These are phyloP conservation scores for Sphaerobolus stellatus DNA, from an alignment of 1,284 basidiomycete species.

Conservation along the genomic window DNA sequence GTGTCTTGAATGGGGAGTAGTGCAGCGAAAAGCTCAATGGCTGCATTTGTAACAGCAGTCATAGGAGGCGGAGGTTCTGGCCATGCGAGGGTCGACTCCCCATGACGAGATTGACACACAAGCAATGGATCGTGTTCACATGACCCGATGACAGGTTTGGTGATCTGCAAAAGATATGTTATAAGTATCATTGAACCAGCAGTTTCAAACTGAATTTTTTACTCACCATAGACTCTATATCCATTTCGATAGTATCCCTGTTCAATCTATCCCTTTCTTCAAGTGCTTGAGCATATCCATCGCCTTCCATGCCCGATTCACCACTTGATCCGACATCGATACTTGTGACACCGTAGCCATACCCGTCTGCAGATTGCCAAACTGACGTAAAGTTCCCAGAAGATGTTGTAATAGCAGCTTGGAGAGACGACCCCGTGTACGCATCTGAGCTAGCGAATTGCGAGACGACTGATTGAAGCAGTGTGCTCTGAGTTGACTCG, in stretches of 20 bases:
- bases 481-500: constrained; percentile 74
- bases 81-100: constrained; percentile 43
- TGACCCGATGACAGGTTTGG: constrained; percentile 79
- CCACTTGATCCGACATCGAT: constrained; percentile 50
- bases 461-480: constrained; percentile 84
- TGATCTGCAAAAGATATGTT: no score
- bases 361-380: constrained; percentile 88
- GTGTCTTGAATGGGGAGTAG: constrained; percentile 81
- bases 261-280: constrained; percentile 63
- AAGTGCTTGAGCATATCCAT: constrained; percentile 23
- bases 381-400: constrained; percentile 82
- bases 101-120: constrained; percentile 57
- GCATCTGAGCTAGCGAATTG: constrained; percentile 85
- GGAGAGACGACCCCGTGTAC: constrained; percentile 75
- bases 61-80: constrained; percentile 73
- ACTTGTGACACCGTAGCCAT: constrained; percentile 89
- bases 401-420: constrained; percentile 90
- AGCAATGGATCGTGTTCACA: constrained; percentile 86
- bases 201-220: constrained; percentile 1
- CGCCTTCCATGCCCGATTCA: constrained; percentile 30
- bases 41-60: constrained; percentile 86
- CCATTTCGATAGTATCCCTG: constrained; percentile 74
- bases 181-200: no score
- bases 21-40: constrained; percentile 82
- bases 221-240: constrained; percentile 72